Base-by-base conservation (phyloP, 2,329 filamentous ascomycete species). In the Emmonsiellopsis sp. region DNA sequence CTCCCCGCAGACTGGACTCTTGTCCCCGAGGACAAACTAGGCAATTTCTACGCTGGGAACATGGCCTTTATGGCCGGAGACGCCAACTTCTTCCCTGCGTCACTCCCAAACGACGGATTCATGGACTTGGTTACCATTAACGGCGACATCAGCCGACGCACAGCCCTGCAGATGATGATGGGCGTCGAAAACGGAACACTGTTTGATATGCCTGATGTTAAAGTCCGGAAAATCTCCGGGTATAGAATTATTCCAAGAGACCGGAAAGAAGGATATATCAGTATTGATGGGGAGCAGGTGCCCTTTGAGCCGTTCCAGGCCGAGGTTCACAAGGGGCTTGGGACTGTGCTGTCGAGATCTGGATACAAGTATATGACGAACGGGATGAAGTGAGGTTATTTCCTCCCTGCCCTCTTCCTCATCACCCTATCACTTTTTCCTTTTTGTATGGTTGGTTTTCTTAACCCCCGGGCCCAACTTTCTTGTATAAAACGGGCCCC, bases 41-140 rank as follows among this genome's bases (percentile, higher is more conserved):
- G 90, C 46, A 96, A 89, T 64, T 95, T 98, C 68, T 97, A 94
- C 71, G 87, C 85, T 34, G 93, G 93, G 57, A 98, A 96, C 67
- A 94, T 97, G 85, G 83, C 87, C 26, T 94, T 86, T 70, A 92
- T 98, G 89, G 85, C 91, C 0, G 79, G 89, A 10, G 85, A 92
- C 59, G 79, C 85, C 55, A 89, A 90, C 64, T 95, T 97, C 74
- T 98, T 77, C 78, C 89, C 30, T 2, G 85, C 88, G 1, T 81
- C 92, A 0, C 78, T 92, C 7, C 86, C 90, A 11, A 83, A 83
- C 44, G 93, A 98, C 64, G 93, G 92, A 9, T 79, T 85, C 57
- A 82, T 95, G 73, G 93, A 98, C 67, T 76, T 97, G 9, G 78
- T 96, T 54, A 87, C 81, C 50, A 84, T 94, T 57, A 80, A 89